Conservation (phyloP, 1,139 yeast genomes). For the Debaryomyces robertsiae region DNA sequence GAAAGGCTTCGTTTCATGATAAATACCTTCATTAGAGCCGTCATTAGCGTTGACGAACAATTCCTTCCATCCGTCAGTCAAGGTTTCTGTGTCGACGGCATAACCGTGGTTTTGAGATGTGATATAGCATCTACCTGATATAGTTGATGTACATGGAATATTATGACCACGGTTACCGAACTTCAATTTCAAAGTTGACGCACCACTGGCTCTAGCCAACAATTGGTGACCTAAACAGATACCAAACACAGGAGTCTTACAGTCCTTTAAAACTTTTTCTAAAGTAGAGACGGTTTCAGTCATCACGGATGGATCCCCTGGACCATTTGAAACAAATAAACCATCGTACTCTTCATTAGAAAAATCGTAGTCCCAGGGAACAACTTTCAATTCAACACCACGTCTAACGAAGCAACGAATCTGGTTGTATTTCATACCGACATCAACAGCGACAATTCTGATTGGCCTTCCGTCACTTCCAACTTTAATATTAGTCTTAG, state of each 20-base stretch:
- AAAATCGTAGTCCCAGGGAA: conserved; percentile 94
- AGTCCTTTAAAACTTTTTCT: conserved; percentile 55
- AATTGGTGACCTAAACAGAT: conserved; percentile 99
- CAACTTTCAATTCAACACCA: conserved; percentile 94
- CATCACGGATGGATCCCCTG: conserved; percentile 97
- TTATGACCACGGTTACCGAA: conserved; percentile 99
- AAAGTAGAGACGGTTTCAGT: conserved; percentile 63
- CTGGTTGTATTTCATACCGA: conserved; percentile 98
- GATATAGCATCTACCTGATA: conserved; percentile 96
- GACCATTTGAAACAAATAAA: conserved; percentile 95
- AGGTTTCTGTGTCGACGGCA: conserved; percentile 85
- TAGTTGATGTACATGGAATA: conserved; percentile 93
- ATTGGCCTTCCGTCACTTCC: conserved; percentile 74
- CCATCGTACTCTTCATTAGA: conserved; percentile 84
- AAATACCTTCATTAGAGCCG: conserved; percentile 98
- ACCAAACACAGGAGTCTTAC: conserved; percentile 87
- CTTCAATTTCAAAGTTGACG: conserved; percentile 85
- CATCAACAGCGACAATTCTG: conserved; percentile 89
- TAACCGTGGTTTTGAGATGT: conserved; percentile 99
- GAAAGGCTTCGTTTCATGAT: conserved; percentile 81
- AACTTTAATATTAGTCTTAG: conserved; percentile 50
- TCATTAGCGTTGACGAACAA: conserved; percentile 95
- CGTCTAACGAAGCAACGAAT: conserved; percentile 94
- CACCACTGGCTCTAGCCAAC: conserved; percentile 94
- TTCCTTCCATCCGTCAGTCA: conserved; percentile 86